Evolutionary conservation across 805 yeast genomes (phyloP), one percentile per base, ranked within the genome.

Genomic region (Sungouiozyma ichnusensis): DNA sequence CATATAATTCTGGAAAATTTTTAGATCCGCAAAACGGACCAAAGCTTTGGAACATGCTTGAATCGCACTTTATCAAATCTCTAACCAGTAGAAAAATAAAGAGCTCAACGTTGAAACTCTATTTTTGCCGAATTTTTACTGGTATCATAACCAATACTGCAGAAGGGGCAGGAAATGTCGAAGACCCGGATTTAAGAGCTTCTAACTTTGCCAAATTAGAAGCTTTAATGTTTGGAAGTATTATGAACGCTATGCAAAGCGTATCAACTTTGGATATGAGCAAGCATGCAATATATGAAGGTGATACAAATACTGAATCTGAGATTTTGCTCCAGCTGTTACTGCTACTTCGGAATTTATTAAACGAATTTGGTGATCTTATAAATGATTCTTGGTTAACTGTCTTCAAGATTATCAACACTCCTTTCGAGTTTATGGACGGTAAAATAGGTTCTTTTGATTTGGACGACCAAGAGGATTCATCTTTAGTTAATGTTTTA

Each of bases 321-420:
- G 88, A 82, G 41, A 75, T 86, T 46, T 76, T 81, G 45, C 69
- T 82, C 15, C 72, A 72, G 20, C 62, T 75, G 0, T 64, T 88
- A 34, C 72, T 76, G 20, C 80, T 85, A 0, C 58, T 90, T 40
- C 81, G 79, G 54, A 76, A 71, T 24, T 67, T 88, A n/a, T 68
- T 90, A 27, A 94, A 87, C 52, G 78, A 81, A 50, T 82, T 77
- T 55, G 97, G 94, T 1, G 70, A 72, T 31, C 63, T 68, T 5
- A 67, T 80, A 39, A 65, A 67, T 36, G 58, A 70, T n/a, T 79
- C 83, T 0, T 90, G 97, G 97, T 72, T 73, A 32, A 61, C 69
- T 2, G 81, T 87, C 1, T 77, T 90, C 47, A 63, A 69, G 16
- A 79, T 86, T 42, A 54, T 66, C 16, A 64, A 66, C 38, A 69